phyloP scores from a whole-genome alignment of 768 basidiomycete genomes.

The Zangia roseola region DNA sequence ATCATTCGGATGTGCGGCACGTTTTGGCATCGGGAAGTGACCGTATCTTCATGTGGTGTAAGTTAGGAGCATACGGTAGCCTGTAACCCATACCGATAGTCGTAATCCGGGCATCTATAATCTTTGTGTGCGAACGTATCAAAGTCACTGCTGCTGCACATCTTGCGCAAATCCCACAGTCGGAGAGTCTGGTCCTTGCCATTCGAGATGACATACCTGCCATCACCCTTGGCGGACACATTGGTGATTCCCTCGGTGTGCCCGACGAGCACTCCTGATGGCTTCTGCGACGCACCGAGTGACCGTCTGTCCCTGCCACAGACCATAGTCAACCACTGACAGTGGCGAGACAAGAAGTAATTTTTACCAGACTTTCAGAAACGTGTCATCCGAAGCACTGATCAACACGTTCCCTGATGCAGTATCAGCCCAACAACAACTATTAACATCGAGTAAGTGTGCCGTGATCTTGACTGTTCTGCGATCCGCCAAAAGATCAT shows the following conservation, averaged over 20 bases:
- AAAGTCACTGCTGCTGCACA: constrained; percentile 73
- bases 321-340: background rate
- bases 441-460: constrained; percentile 90
- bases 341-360: background rate
- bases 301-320: constrained; percentile 50
- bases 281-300: constrained; percentile 52
- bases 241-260: constrained; percentile 96
- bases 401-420: constrained; percentile 91
- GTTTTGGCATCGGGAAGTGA: constrained; percentile 61
- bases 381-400: constrained; percentile 93
- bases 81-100: constrained; percentile 68
- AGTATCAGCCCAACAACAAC: constrained; percentile 94
- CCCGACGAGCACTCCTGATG: constrained; percentile 91
- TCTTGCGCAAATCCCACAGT: constrained; percentile 92
- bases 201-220: constrained; percentile 92
- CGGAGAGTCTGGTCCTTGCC: constrained; percentile 93
- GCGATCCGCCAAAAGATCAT: constrained; percentile 80
- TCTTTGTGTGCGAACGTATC: constrained; percentile 46
- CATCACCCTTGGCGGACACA: constrained; percentile 94
- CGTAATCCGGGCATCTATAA: constrained; percentile 64
- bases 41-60: constrained; percentile 46
- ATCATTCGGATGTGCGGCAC: constrained; percentile 75
- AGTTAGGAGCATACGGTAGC: constrained; percentile 5
- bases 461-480: constrained; percentile 85
- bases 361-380: constrained; percentile 90